These are phyloP conservation scores for Populus tomentosa DNA, from an alignment of 441 rosid species.

Conservation along the genomic window DNA sequence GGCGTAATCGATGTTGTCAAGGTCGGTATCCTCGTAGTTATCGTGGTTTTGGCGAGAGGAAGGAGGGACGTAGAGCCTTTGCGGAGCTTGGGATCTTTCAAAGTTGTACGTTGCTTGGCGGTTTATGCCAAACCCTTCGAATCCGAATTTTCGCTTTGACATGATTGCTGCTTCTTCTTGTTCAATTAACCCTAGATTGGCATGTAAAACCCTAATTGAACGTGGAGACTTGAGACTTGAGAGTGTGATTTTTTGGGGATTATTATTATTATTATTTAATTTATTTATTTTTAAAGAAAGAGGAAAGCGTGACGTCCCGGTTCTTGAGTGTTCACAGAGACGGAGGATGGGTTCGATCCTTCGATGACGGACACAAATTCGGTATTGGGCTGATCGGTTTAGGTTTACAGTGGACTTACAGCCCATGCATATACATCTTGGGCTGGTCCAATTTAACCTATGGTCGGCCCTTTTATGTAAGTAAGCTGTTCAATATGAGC, in stretches of 20 bases:
- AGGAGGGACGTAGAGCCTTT: conserved; percentile 76
- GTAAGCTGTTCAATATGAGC: not conserved
- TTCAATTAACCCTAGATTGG: conserved; percentile 5
- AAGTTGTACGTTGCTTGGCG: conserved; percentile 78
- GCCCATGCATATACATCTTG: not conserved
- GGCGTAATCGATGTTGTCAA: conserved; percentile 75
- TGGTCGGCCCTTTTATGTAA: not conserved
- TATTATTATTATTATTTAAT: not conserved
- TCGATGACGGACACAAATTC: not conserved
- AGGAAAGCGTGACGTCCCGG: not conserved
- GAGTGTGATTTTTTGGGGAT: not conserved
- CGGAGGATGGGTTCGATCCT: not conserved
- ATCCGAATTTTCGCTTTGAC: conserved; percentile 87
- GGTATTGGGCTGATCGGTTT: not conserved
- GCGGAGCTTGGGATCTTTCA: conserved; percentile 74
- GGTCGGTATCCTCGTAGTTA: conserved; percentile 87
- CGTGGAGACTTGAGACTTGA: no score
- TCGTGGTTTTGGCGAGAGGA: conserved; percentile 75
- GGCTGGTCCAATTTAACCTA: not conserved
- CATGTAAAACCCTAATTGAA: conserved; percentile 12
- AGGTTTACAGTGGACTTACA: not conserved
- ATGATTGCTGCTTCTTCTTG: conserved; percentile 20
- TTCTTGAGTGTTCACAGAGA: not conserved
- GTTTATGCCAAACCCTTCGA: conserved; percentile 87
- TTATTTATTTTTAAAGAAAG: not conserved